Base-by-base conservation (phyloP, 805 yeast genomes). In the Jamesozyma spencerorum region DNA sequence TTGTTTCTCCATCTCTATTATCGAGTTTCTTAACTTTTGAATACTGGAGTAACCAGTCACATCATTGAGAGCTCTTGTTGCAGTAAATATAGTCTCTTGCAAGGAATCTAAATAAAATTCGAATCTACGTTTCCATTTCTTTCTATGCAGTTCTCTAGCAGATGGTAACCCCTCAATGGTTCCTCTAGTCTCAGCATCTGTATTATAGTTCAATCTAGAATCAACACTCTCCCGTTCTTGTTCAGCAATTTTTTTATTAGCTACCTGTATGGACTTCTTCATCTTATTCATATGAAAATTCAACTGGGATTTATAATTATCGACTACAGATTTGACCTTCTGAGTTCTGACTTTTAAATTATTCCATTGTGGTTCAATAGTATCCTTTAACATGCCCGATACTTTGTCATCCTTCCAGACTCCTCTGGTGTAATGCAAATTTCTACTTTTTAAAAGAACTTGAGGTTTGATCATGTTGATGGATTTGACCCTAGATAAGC, bases 31-130 rank as follows among this genome's bases (percentile, higher is more conserved):
- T 50, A 90, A 62, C 43, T 70, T 67, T 54, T 85, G 94, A 42
- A 92, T 85, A 15, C 79, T 69, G 0, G 86, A 72, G 59, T 92
- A 92, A 0, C 98, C 98, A 0, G 98, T 90, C 10, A 87, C 79
- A 50, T 87, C 95, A 54, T 92, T 92, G 27, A 90, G 68, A 2
- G 88, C 74, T 44, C 75, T 70, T 0, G 85, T 72, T 0, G 84
- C 81, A 0, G 77, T 70, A 39, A 73, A 68, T 5, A 78, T 66
- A 1, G 83, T 71, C 14, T 70, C 76, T 44, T 72, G 81, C 33
- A 79, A 54, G 2, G 79, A 74, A 43, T 70, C 75, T 18, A 78
- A 63, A 51, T 72, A 73, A n/a, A 62, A 48, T 31, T 66, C 74
- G 18, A 78, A 49, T 45, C 64, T 66, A 41, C 72, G 68, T 32